Evolutionary conservation across 805 yeast species (phyloP).

Genomic region (Jamesozyma jinghongensis): DNA sequence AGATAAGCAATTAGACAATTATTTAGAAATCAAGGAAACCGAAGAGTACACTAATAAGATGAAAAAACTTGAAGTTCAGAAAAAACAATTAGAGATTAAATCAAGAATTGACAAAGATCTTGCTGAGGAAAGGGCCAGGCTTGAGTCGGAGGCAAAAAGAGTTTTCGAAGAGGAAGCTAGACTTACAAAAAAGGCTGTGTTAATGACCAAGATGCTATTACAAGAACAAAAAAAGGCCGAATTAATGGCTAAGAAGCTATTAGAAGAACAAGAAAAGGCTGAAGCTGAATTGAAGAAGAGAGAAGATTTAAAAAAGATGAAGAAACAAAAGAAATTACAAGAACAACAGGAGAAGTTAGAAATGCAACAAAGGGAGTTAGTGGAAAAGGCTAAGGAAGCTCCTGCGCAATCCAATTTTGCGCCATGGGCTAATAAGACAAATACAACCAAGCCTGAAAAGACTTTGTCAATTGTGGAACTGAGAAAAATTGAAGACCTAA

Average conservation of each 20-base stretch:
- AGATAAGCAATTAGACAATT: not conserved
- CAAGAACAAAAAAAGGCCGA: conserved; percentile 18
- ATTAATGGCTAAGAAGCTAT: conserved; percentile 15
- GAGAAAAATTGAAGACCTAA: conserved; percentile 1
- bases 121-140: not conserved
- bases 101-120: not conserved
- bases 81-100: not conserved
- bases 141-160: not conserved
- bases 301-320: conserved; percentile 4
- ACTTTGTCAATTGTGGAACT: conserved; percentile 18
- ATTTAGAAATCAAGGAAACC: conserved; percentile 5
- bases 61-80: not conserved
- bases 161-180: conserved; percentile 3
- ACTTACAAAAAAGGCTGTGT: conserved; percentile 16
- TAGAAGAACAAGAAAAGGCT: conserved; percentile 11
- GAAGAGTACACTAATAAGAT: conserved; percentile 1
- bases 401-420: conserved; percentile 8
- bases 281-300: conserved; percentile 6
- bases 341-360: conserved; percentile 6
- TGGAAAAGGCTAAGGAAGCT: conserved; percentile 1
- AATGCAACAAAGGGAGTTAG: conserved; percentile 2
- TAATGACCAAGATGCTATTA: conserved; percentile 16
- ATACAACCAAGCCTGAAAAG: conserved; percentile 11
- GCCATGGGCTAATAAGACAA: conserved; percentile 25
- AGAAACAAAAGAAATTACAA: conserved; percentile 11